Evolutionary conservation across 2,329 filamentous ascomycete genomes (phyloP), one percentile per base, ranked within the genome.

Genomic region (Gnomoniopsis smithogilvyi): DNA sequence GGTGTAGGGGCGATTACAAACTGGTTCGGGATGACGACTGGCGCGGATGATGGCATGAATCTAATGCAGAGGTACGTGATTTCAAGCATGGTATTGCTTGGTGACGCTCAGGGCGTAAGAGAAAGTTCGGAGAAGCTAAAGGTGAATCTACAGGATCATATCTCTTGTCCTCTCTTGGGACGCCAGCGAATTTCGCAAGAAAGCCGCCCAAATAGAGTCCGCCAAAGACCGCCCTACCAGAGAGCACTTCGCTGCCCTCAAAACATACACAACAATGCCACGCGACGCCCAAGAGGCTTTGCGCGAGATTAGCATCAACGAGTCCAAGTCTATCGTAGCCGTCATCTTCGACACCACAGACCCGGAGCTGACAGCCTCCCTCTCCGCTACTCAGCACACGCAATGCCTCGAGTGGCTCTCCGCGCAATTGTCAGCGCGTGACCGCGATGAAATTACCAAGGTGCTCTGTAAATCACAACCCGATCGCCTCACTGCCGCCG

Each of bases 31-130:
- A 70, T 91, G 43, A 92, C 88, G 0, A 82, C 83, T 50, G 85
- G 84, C 50, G 83, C 87, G 0, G 85, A 91, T 62, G 89, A 92
- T 64, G 90, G 90, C 50, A 91, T 91, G 88, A 95, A 93, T 68
- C 71, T 94, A 10, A 71, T 95, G 64, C 90, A 94, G 71, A 76
- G 75, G 77, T 79, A 64, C 53, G 65, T 54, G 17, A 4, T 6
- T 6, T 3, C 26, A n/a, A n/a, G n/a, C n/a, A n/a, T n/a, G n/a
- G n/a, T n/a, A n/a, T n/a, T n/a, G n/a, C n/a, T n/a, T n/a, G n/a
- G n/a, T n/a, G n/a, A n/a, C n/a, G n/a, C n/a, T n/a, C n/a, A n/a
- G n/a, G n/a, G n/a, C n/a, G n/a, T n/a, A n/a, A n/a, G n/a, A n/a
- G n/a, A n/a, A n/a, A n/a, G n/a, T n/a, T n/a, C n/a, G n/a, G n/a